Evolutionary conservation across 179 eudicot species (phyloP), one percentile per base, ranked within the genome.

Genomic region (Drosera spatulata): DNA sequence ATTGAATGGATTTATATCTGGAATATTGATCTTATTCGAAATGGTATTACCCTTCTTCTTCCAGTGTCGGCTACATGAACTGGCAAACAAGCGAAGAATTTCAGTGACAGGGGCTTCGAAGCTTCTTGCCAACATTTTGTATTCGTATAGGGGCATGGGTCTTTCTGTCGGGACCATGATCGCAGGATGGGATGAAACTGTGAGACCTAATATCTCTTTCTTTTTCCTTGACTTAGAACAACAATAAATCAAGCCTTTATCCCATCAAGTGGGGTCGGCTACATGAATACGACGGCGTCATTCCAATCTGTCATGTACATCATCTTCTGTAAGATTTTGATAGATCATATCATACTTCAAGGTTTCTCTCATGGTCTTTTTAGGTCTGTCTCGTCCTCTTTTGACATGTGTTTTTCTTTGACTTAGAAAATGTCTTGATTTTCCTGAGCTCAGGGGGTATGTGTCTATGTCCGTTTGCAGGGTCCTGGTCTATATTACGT

Each of bases 151-250:
- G 59, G 99, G 99, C 56, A 93, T 93, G 96, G 96, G 99, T 8
- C 83, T 93, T 61, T 93, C 99, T 54, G 96, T 93, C 53, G 99
- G 99, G 57, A 93, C 99, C 59, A 93, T 93, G 99, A 93, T 93
- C 68, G 99, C 99, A 75, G 99, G 96, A 63, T 93, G 99, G 99
- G 99, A 89, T 67, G 99, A 89, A 74, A 85, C 85, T 79, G 96
- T 89, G 84, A 62, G 44, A 22, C 33, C 33, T 22, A 22, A 22
- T 0, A 22, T 22, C 33, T 22, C 33, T 22, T 22, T 22, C 33
- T 1, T n/a, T n/a, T n/a, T n/a, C n/a, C n/a, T 22, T 22, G 33
- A 22, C 33, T 22, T 22, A 22, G 33, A 0, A 22, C n/a, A n/a
- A n/a, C n/a, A n/a, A n/a, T n/a, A n/a, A n/a, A n/a, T n/a, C n/a